Percentiles rank a stretch among this genome's conserved stretches.
These are phyloP conservation scores for sunflower (Helianthus annuus) DNA, from an alignment of 129 eudicot genomes.

Conservation along the genomic window HanXRQr2.0-SUNRISE NC_035442.2:154956337-154956836, in stretches of 20 bases:
- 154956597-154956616: too few relatives aligned
- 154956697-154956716: slow-evolving; percentile 4
- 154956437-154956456: background rate
- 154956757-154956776: background rate
- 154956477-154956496: background rate
- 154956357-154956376: slow-evolving; percentile 11
- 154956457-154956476: background rate
- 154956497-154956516: background rate
- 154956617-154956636: too few relatives aligned
- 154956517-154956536: background rate
- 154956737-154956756: background rate
- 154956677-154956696: background rate
- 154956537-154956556: background rate
- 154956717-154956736: background rate
- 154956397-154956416: background rate
- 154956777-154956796: background rate
- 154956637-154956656: too few relatives aligned
- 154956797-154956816: background rate
- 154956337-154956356: slow-evolving; percentile 8
- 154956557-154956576: background rate
- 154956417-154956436: background rate
- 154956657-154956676: too few relatives aligned
- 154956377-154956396: slow-evolving; percentile 8
- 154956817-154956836: background rate
- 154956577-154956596: background rate